Conservation (phyloP, 2,329 filamentous ascomycete genomes). For the Metarhizium robertsii region DNA sequence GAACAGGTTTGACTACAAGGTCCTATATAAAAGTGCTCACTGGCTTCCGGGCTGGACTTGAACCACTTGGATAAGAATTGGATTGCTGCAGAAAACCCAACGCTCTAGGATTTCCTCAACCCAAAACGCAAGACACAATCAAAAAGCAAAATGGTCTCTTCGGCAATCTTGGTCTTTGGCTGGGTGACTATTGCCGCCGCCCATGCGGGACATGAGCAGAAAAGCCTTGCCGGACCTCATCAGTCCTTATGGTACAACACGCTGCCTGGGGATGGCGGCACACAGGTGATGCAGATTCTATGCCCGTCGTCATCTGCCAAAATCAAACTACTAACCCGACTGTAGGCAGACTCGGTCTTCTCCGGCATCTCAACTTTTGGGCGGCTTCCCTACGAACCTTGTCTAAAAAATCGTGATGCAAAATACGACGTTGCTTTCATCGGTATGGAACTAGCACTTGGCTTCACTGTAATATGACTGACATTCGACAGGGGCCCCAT, state of each 20-base stretch:
- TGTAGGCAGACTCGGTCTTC: conserved; percentile 75
- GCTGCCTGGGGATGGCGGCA: conserved; percentile 75
- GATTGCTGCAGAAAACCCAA: too few species aligned
- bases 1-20: too few species aligned
- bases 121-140: neutral
- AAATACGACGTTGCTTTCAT: conserved; percentile 82
- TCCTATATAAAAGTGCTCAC: too few species aligned
- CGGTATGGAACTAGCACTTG: conserved; percentile 32
- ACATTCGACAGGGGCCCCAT: conserved; percentile 55
- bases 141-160: neutral
- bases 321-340: neutral
- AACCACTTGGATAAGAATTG: too few species aligned
- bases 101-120: too few species aligned
- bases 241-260: conserved; percentile 74
- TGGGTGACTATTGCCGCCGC: conserved; percentile 43
- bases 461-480: neutral
- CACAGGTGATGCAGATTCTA: conserved; percentile 47
- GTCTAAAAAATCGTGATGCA: conserved; percentile 58
- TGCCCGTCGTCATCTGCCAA: neutral
- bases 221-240: conserved; percentile 57
- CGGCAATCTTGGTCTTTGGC: conserved; percentile 23
- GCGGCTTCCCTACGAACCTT: conserved; percentile 67
- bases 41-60: too few species aligned
- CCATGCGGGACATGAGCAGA: conserved; percentile 53
- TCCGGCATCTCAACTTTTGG: conserved; percentile 83